Evolutionary conservation across 75 land plant species (phyloP).

Genomic region (Cryptomeria japonica): DNA sequence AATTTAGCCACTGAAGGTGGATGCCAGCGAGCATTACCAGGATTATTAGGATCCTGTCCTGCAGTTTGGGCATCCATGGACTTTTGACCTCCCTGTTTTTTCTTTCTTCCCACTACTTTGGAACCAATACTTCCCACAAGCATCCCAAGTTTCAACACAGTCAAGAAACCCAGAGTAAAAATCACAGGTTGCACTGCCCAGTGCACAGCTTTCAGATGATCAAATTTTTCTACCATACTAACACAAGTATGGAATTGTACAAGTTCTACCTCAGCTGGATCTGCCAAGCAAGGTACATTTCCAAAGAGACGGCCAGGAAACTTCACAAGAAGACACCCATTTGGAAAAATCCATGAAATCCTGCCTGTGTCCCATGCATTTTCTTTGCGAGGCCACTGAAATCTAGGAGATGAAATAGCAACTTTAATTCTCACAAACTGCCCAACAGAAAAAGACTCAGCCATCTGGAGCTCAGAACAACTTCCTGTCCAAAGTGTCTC

Average conservation of each 20-base stretch:
- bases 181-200: conserved; percentile 88
- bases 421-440: conserved; percentile 76
- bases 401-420: conserved; percentile 62
- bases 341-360: conserved; percentile 66
- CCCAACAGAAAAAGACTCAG: conserved; percentile 56
- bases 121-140: conserved; percentile 35
- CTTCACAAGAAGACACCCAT: conserved; percentile 83
- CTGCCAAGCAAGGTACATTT: conserved; percentile 61
- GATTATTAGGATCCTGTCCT: conserved; percentile 21
- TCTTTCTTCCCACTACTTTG: conserved; percentile 25
- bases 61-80: conserved; percentile 27
- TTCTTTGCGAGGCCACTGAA: conserved; percentile 83
- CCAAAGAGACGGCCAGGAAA: conserved; percentile 77
- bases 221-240: conserved; percentile 68
- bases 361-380: conserved; percentile 82
- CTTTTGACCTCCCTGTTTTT: conserved; percentile 25
- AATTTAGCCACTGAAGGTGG: conserved; percentile 65
- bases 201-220: conserved; percentile 88
- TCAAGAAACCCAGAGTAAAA: conserved; percentile 68
- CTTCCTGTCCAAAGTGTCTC: conserved; percentile 90
- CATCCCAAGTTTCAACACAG: conserved; percentile 68
- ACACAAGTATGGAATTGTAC: conserved; percentile 65
- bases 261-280: conserved; percentile 84
- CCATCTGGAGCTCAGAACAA: conserved; percentile 72
- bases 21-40: conserved; percentile 55